These are phyloP conservation scores for Ogataea allantospora DNA, from an alignment of 805 yeast species.

Conservation along the genomic window DNA sequence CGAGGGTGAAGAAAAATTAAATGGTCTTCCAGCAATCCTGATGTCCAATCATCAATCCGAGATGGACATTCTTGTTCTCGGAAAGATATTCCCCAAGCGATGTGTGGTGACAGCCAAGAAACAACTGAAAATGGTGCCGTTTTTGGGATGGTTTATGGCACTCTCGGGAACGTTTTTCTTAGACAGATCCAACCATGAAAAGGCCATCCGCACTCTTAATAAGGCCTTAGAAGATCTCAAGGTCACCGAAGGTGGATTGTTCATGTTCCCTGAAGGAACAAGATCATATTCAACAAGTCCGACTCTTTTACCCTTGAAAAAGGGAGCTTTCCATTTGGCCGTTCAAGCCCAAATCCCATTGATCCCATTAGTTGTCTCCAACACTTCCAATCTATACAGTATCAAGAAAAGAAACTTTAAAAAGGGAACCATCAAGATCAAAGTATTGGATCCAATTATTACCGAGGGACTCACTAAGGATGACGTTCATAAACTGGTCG, in stretches of 20 bases:
- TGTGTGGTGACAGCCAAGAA: conserved; percentile 92
- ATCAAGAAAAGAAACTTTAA: conserved; percentile 63
- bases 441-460: conserved; percentile 76
- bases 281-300: conserved; percentile 74
- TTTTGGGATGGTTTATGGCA: conserved; percentile 96
- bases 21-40: conserved; percentile 69
- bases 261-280: conserved; percentile 97
- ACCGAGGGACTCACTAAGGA: conserved; percentile 70
- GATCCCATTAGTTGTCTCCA: conserved; percentile 83
- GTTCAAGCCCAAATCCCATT: conserved; percentile 88
- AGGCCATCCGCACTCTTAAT: conserved; percentile 73
- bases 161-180: conserved; percentile 88
- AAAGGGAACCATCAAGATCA: conserved; percentile 71
- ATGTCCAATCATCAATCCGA: conserved; percentile 91
- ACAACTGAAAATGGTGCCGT: conserved; percentile 78
- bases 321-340: conserved; percentile 98
- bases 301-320: conserved; percentile 81
- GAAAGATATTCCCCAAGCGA: conserved; percentile 79
- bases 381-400: conserved; percentile 73
- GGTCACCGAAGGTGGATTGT: conserved; percentile 66
- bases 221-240: conserved; percentile 64
- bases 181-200: conserved; percentile 74
- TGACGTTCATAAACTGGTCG: conserved; percentile 62
- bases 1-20: conserved; percentile 60
- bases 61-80: conserved; percentile 78